A percentile compares a stretch with the other conserved stretches of the same genome.
phyloP scores from a whole-genome alignment of 768 basidiomycete genomes.

The Termitomyces sp. region DNA sequence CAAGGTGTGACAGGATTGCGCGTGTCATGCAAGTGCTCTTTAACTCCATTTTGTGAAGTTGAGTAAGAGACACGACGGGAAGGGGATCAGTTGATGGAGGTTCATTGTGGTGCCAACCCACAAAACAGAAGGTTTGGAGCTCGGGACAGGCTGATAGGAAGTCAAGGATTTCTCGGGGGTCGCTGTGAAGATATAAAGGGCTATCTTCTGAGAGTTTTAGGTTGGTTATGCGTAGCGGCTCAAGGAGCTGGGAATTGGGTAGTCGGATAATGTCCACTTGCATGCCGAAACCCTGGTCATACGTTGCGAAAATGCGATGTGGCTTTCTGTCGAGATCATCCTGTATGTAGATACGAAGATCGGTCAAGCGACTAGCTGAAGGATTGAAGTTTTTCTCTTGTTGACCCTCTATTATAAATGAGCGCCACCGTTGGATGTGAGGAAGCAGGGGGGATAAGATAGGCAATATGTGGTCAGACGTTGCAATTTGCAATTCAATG shows the following conservation, averaged over 20 bases:
- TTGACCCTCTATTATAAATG: conserved; percentile 38
- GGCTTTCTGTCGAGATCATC: conserved; percentile 26
- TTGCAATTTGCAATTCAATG: conserved; percentile 42
- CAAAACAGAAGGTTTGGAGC: conserved; percentile 52
- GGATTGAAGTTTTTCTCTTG: conserved; percentile 20
- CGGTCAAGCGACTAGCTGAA: conserved; percentile 22
- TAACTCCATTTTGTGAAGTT: conserved; percentile 51
- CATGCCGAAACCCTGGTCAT: conserved; percentile 29
- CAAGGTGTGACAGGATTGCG: conserved; percentile 56
- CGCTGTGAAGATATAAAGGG: conserved; percentile 28
- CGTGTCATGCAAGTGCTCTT: conserved; percentile 58
- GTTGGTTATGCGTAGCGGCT: conserved; percentile 48
- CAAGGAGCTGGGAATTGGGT: conserved; percentile 37
- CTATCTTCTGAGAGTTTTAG: conserved; percentile 51
- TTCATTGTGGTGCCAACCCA: conserved; percentile 47
- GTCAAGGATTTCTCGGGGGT: conserved; percentile 45
- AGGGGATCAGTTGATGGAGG: conserved; percentile 22
- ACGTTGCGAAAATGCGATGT: conserved; percentile 25
- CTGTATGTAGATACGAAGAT: conserved; percentile 32
- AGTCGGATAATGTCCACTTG: conserved; percentile 43
- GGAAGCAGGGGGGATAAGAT: conserved; percentile 59
- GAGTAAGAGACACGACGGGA: conserved; percentile 47
- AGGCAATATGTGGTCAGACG: conserved; percentile 49
- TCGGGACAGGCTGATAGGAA: conserved; percentile 59
- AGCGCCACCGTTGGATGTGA: conserved; percentile 52